These are phyloP conservation scores for Maudiozyma barnettii DNA, from an alignment of 805 yeast genomes.

Conservation along the genomic window DNA sequence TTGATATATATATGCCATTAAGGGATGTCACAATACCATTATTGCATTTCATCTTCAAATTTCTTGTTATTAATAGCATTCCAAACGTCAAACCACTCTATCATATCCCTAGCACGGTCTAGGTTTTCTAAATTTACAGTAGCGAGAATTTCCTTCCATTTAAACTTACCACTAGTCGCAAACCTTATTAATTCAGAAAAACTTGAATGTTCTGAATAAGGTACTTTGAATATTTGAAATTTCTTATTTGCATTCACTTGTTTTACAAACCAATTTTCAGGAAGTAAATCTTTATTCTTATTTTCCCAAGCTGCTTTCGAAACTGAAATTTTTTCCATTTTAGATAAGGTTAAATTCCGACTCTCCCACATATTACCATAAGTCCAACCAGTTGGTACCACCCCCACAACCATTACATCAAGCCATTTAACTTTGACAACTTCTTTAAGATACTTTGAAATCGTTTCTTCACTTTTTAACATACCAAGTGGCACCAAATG, in stretches of 20 bases:
- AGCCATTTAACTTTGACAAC: constrained; percentile 6
- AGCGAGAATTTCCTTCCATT: constrained; percentile 52
- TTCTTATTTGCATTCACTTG: constrained; percentile 17
- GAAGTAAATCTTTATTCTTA: constrained; percentile 8
- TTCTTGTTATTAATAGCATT: constrained; percentile 6
- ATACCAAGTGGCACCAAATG: constrained; percentile 69
- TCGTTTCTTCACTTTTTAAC: constrained; percentile 30
- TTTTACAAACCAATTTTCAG: constrained; percentile 15
- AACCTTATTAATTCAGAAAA: constrained; percentile 69
- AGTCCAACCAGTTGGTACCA: constrained; percentile 90
- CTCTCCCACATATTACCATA: constrained; percentile 29
- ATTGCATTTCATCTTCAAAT: background rate
- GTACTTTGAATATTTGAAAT: constrained; percentile 51
- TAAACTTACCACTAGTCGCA: constrained; percentile 35
- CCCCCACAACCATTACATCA: constrained; percentile 43
- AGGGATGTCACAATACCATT: background rate
- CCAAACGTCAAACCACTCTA: constrained; percentile 32
- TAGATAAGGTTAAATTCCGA: constrained; percentile 7
- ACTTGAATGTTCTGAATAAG: constrained; percentile 93
- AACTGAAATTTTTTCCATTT: constrained; percentile 12
- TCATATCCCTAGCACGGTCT: constrained; percentile 23
- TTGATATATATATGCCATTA: no score
- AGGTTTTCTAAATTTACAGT: constrained; percentile 51
- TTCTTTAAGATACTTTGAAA: constrained; percentile 21
- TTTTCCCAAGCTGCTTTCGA: constrained; percentile 8